These are phyloP conservation scores for Capronia epimyces DNA, from an alignment of 2,329 filamentous ascomycete genomes.

Conservation along the genomic window DNA sequence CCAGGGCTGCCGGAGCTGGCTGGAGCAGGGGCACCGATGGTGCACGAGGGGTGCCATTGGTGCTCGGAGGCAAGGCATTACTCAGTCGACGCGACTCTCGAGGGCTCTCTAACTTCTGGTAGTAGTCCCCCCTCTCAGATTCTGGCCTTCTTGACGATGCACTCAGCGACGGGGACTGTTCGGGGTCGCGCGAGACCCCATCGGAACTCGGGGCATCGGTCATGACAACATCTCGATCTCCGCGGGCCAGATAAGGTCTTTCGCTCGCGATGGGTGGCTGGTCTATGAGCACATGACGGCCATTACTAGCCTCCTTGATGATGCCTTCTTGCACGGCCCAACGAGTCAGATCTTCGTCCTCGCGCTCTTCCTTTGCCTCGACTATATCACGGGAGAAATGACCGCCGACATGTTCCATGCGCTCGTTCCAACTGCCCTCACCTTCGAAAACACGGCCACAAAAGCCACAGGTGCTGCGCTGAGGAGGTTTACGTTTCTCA, in stretches of 20 bases:
- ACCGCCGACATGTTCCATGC: slow-evolving; percentile 81
- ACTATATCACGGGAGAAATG: slow-evolving; percentile 58
- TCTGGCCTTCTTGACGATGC: slow-evolving; percentile 18
- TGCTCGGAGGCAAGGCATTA: slow-evolving; percentile 17
- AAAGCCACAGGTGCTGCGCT: slow-evolving; percentile 54
- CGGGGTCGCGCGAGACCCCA: slow-evolving; percentile 18
- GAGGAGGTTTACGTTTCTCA: slow-evolving; percentile 57
- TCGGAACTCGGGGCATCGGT: slow-evolving; percentile 25
- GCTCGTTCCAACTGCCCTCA: slow-evolving; percentile 64
- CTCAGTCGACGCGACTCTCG: slow-evolving; percentile 20
- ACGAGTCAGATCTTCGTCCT: slow-evolving; percentile 41
- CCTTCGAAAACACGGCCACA: slow-evolving; percentile 62
- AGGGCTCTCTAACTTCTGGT: slow-evolving; percentile 20
- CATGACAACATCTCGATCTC: slow-evolving; percentile 27
- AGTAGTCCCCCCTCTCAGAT: slow-evolving; percentile 16
- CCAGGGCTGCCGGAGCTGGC: slow-evolving; percentile 3
- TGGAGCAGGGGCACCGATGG: slow-evolving; percentile 18
- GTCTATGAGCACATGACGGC: slow-evolving; percentile 27
- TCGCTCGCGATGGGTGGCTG: slow-evolving; percentile 25
- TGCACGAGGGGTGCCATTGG: slow-evolving; percentile 22
- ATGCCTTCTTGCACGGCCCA: slow-evolving; percentile 39
- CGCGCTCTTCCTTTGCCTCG: slow-evolving; percentile 41
- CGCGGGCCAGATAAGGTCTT: slow-evolving; percentile 19
- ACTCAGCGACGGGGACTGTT: slow-evolving; percentile 22
- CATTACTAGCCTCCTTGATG: slow-evolving; percentile 27